Evolutionary conservation across 148 eudicot species (phyloP).

Genomic region (Polygonum aviculare): DNA sequence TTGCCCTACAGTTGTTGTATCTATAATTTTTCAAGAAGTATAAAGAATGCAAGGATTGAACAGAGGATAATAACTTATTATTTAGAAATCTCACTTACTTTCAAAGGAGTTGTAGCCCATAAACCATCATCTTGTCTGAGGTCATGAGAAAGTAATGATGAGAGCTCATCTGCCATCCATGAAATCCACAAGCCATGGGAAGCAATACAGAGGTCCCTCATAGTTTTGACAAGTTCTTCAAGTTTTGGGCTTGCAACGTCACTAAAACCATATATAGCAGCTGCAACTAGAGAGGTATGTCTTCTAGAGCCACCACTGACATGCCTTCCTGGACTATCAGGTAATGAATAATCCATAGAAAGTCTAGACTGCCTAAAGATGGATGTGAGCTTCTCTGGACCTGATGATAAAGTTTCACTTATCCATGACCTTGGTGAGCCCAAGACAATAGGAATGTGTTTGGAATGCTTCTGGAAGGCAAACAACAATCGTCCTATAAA

Average conservation of each 20-base stretch:
- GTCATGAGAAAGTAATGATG: conserved; percentile 40
- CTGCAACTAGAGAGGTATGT: conserved; percentile 48
- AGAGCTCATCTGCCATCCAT: conserved; percentile 82
- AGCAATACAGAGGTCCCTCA: conserved; percentile 60
- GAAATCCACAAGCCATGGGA: conserved; percentile 88
- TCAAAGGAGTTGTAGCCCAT: conserved; percentile 51
- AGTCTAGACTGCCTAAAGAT: conserved; percentile 40
- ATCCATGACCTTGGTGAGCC: conserved; percentile 89
- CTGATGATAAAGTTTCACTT: conserved; percentile 31
- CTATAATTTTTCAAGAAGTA: neutral
- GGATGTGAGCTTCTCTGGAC: conserved; percentile 36
- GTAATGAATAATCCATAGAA: conserved; percentile 33
- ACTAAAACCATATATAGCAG: conserved; percentile 64
- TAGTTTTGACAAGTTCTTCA: conserved; percentile 52
- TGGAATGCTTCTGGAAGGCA: conserved; percentile 83
- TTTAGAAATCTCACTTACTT: conserved; percentile 40
- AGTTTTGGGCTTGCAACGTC: conserved; percentile 68
- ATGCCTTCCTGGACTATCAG: conserved; percentile 46
- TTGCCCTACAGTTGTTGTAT: too few relatives aligned
- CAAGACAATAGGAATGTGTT: conserved; percentile 68
- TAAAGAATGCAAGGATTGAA: neutral
- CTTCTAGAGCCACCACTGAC: conserved; percentile 40
- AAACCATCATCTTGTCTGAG: conserved; percentile 68
- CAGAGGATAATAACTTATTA: neutral
- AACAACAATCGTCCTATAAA: conserved; percentile 79